Conservation (phyloP, 257 asterid genomes). For the Scutellaria galericulata region DNA sequence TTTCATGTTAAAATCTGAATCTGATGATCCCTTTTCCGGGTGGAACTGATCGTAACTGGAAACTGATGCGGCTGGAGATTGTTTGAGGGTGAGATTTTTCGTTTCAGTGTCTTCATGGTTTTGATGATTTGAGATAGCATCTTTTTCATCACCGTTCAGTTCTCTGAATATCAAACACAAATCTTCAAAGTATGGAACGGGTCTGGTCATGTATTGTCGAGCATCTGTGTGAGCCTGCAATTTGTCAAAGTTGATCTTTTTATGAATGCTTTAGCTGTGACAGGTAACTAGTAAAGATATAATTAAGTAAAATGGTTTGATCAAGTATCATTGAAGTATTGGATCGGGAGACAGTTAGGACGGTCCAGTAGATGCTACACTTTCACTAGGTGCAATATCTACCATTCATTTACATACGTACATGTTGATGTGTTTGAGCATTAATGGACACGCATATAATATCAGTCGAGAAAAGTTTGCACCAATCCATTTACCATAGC, state of each 20-base stretch:
- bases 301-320: not conserved
- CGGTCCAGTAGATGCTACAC: no score
- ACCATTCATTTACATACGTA: not conserved
- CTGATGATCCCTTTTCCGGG: slow-evolving; percentile 26
- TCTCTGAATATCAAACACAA: slow-evolving; percentile 42
- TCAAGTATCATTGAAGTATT: not conserved
- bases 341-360: not conserved
- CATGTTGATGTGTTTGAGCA: not conserved
- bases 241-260: slow-evolving; percentile 17
- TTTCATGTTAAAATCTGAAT: slow-evolving; percentile 2
- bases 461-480: not conserved
- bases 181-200: slow-evolving; percentile 39
- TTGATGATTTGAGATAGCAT: slow-evolving; percentile 27
- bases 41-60: slow-evolving; percentile 31
- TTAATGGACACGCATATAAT: not conserved
- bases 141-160: slow-evolving; percentile 31
- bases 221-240: slow-evolving; percentile 44
- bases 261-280: not conserved
- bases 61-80: slow-evolving; percentile 38
- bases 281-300: not conserved
- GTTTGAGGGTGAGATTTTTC: slow-evolving; percentile 14
- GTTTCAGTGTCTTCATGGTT: slow-evolving; percentile 17
- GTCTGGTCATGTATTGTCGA: slow-evolving; percentile 44
- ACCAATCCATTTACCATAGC: not conserved
- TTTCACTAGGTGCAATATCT: no score